Evolutionary conservation across 1,139 yeast genomes (phyloP).

Genomic region (Lodderomyces parapsilosis): DNA sequence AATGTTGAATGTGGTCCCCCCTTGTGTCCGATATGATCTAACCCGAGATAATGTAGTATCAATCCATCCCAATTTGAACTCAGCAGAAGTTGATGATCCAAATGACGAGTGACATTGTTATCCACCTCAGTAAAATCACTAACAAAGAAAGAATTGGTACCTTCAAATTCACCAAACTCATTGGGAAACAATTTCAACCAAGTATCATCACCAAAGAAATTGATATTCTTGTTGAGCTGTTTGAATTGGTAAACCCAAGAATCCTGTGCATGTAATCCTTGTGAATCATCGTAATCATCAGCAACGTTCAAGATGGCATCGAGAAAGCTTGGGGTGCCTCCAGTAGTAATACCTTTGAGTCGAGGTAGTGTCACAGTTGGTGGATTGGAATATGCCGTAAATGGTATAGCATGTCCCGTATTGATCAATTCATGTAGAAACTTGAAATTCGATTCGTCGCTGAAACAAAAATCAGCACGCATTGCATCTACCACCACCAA

Average conservation of each 20-base stretch:
- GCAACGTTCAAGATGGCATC: conserved; percentile 93
- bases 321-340: conserved; percentile 74
- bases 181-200: conserved; percentile 89
- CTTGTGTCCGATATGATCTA: conserved; percentile 97
- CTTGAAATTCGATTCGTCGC: conserved; percentile 53
- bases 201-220: conserved; percentile 96
- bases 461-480: conserved; percentile 82
- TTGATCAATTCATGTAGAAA: conserved; percentile 67
- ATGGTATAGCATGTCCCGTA: conserved; percentile 74
- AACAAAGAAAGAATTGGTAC: conserved; percentile 92
- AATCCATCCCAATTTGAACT: conserved; percentile 71
- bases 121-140: conserved; percentile 95
- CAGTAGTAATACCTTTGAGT: conserved; percentile 76
- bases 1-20: conserved; percentile 83
- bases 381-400: conserved; percentile 86
- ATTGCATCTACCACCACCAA: conserved; percentile 92
- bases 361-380: conserved; percentile 84
- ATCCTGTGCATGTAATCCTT: conserved; percentile 74
- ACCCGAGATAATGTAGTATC: conserved; percentile 85
- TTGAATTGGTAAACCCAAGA: conserved; percentile 80
- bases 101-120: conserved; percentile 85
- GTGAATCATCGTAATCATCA: conserved; percentile 77
- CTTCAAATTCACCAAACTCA: conserved; percentile 65
- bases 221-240: conserved; percentile 43
- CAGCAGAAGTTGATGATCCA: conserved; percentile 51